These are phyloP conservation scores for Excoecaria agallocha DNA, from an alignment of 345 rosid species.

Conservation along the genomic window DNA sequence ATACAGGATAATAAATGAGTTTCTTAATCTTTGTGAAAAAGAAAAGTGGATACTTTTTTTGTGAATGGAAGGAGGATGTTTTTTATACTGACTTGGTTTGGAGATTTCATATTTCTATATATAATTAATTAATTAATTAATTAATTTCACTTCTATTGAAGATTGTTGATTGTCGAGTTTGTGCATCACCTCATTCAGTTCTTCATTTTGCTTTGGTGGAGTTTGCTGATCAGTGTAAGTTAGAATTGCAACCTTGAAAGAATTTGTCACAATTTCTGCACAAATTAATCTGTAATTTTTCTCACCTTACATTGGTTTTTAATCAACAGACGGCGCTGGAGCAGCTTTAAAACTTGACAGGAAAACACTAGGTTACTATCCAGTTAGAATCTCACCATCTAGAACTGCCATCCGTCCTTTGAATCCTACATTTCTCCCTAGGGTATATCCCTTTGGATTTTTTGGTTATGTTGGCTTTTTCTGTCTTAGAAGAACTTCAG, in stretches of 20 bases:
- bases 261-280: neutral
- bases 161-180: conserved; percentile 95
- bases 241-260: conserved; percentile 10
- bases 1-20: too few species aligned
- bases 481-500: conserved; percentile 5
- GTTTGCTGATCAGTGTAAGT: conserved; percentile 83
- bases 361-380: conserved; percentile 83
- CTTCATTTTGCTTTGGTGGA: conserved; percentile 95
- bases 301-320: conserved; percentile 15
- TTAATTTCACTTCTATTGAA: conserved; percentile 26
- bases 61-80: too few species aligned
- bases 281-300: neutral
- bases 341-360: conserved; percentile 75
- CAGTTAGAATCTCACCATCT: conserved; percentile 82
- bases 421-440: conserved; percentile 86
- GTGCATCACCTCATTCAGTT: conserved; percentile 91
- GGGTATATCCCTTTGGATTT: conserved; percentile 45
- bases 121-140: too few species aligned
- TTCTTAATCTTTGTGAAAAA: too few species aligned
- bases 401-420: conserved; percentile 96
- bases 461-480: conserved; percentile 7
- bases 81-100: neutral
- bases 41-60: too few species aligned
- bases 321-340: conserved; percentile 64
- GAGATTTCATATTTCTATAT: neutral